Evolutionary conservation across 2,329 filamentous ascomycete species (phyloP).

Genomic region (Septoria petroselini): DNA sequence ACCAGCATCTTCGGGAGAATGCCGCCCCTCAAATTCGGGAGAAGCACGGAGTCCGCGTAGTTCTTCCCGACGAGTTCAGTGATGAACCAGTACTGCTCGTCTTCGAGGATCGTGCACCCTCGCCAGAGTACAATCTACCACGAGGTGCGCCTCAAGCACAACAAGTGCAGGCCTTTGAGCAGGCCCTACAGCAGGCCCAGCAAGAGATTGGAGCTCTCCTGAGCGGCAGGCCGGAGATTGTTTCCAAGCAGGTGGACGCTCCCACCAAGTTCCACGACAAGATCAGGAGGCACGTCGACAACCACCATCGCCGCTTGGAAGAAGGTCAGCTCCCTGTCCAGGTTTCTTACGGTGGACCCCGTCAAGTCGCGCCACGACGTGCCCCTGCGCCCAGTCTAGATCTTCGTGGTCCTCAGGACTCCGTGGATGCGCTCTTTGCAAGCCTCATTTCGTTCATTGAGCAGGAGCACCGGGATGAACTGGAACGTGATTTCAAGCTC

Average conservation of each 20-base stretch:
- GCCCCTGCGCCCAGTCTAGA: constrained; percentile 54
- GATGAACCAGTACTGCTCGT: constrained; percentile 65
- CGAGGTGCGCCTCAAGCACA: constrained; percentile 54
- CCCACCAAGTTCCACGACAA: constrained; percentile 63
- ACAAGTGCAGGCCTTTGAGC: constrained; percentile 57
- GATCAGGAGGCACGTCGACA: constrained; percentile 57
- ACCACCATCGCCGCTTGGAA: constrained; percentile 52
- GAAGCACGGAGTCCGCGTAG: constrained; percentile 68
- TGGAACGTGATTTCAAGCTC: constrained; percentile 82
- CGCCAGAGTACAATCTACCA: constrained; percentile 53
- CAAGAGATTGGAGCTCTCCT: constrained; percentile 54
- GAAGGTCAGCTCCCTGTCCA: constrained; percentile 56
- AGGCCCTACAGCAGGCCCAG: constrained; percentile 57
- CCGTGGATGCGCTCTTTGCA: constrained; percentile 66
- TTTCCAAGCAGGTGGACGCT: constrained; percentile 53
- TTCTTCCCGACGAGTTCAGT: constrained; percentile 62
- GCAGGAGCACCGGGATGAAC: constrained; percentile 87
- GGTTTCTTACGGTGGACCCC: constrained; percentile 49
- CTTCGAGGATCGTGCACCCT: constrained; percentile 63
- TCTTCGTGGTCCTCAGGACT: constrained; percentile 71
- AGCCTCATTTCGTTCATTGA: constrained; percentile 78
- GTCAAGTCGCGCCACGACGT: constrained; percentile 45
- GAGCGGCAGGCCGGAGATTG: constrained; percentile 55
- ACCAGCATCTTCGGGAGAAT: constrained; percentile 66
- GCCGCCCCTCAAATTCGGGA: constrained; percentile 62